A percentile compares a stretch with the other conserved stretches of the same genome.
Conservation (phyloP, 805 yeast genomes). For the Debaryomyces hansenii region DNA sequence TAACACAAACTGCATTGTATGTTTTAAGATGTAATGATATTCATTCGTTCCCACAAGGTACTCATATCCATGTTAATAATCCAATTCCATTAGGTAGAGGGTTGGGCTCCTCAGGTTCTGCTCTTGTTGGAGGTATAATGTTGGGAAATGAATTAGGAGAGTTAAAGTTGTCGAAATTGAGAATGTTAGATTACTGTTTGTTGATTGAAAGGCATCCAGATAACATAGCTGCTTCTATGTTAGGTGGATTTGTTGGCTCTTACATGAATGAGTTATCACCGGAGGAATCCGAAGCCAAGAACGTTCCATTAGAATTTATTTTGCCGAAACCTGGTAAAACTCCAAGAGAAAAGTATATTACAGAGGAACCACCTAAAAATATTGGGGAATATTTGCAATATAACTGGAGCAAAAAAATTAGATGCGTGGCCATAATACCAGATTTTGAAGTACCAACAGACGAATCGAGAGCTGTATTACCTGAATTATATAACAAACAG, state of each 20-base stretch:
- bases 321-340: constrained; percentile 63
- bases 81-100: constrained; percentile 98
- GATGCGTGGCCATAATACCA: constrained; percentile 90
- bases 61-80: constrained; percentile 75
- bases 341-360: constrained; percentile 52
- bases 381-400: constrained; percentile 90
- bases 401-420: constrained; percentile 76
- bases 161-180: constrained; percentile 67
- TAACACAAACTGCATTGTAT: constrained; percentile 90
- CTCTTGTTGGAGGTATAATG: constrained; percentile 95
- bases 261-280: constrained; percentile 78
- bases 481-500: constrained; percentile 68
- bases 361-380: constrained; percentile 64
- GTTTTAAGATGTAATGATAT: constrained; percentile 83
- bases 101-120: constrained; percentile 96
- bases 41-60: constrained; percentile 77
- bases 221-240: constrained; percentile 97
- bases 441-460: constrained; percentile 94
- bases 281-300: constrained; percentile 70
- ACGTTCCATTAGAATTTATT: constrained; percentile 82
- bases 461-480: constrained; percentile 85
- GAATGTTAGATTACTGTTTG: constrained; percentile 87
- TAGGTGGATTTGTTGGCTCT: constrained; percentile 98
- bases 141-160: constrained; percentile 84
- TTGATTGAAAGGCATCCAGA: constrained; percentile 99